A percentile compares a stretch with the other conserved stretches of the same genome.
Evolutionary conservation across 2,329 filamentous ascomycete species (phyloP).

Genomic region (Colletotrichum sp.): DNA sequence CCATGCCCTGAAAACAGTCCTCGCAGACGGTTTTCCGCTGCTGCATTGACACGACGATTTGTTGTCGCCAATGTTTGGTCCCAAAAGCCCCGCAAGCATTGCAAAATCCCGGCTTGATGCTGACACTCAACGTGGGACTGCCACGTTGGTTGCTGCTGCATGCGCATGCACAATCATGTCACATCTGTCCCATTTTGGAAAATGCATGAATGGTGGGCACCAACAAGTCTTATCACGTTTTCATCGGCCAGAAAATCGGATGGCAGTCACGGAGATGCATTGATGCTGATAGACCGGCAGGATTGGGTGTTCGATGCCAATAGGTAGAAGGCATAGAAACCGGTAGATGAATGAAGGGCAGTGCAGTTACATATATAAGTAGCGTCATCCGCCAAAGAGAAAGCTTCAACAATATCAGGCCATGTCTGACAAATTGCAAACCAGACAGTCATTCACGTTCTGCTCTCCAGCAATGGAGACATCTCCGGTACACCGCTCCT

Average conservation of each 20-base stretch:
- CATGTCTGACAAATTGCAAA: not conserved
- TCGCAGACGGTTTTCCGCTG: not conserved
- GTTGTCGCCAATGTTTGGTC: not conserved
- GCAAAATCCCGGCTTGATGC: not conserved
- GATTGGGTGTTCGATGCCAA: not conserved
- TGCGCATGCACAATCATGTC: not conserved
- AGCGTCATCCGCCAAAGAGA: not conserved
- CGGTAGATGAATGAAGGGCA: not conserved
- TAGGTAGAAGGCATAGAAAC: not conserved
- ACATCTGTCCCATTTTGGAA: not conserved
- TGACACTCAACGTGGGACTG: not conserved
- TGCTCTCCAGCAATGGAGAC: not conserved
- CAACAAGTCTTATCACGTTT: not conserved
- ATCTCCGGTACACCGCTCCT: not conserved
- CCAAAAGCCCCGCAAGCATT: not conserved
- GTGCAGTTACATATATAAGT: not conserved
- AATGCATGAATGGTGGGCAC: not conserved
- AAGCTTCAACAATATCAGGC: not conserved
- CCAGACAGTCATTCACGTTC: not conserved
- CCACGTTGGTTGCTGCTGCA: not conserved
- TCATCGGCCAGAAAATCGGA: not conserved
- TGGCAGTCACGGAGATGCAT: not conserved
- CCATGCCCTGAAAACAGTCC: not conserved
- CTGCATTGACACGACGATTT: not conserved
- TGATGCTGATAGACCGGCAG: not conserved